A percentile compares a stretch with the other conserved stretches of the same genome.
Evolutionary conservation across 1,139 yeast species (phyloP).

Genomic region (Pichia sp.): DNA sequence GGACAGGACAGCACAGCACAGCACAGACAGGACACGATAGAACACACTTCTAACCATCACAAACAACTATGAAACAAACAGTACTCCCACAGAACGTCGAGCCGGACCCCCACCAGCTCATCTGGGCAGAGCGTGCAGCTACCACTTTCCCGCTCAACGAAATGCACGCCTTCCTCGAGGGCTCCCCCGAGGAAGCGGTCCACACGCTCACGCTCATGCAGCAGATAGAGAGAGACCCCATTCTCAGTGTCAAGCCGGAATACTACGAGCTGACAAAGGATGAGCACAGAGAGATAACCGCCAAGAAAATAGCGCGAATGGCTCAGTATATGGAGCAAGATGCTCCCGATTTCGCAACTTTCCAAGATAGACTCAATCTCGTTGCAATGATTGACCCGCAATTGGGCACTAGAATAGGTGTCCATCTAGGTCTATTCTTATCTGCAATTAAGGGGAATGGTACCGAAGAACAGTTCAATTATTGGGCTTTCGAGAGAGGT

Average conservation of each 20-base stretch:
- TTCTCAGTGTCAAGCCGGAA: slow-evolving; percentile 33
- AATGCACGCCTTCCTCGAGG: slow-evolving; percentile 45
- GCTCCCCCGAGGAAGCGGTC: slow-evolving; percentile 33
- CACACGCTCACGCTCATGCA: slow-evolving; percentile 33
- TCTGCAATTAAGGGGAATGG: slow-evolving; percentile 45
- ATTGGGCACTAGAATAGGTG: slow-evolving; percentile 42
- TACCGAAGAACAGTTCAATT: slow-evolving; percentile 47
- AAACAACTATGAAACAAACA: slow-evolving; percentile 16
- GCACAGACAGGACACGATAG: neutral
- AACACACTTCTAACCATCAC: neutral
- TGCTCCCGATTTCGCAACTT: slow-evolving; percentile 29
- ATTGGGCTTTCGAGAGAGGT: slow-evolving; percentile 73
- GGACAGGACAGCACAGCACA: neutral
- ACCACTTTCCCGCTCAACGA: slow-evolving; percentile 35
- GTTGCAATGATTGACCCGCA: slow-evolving; percentile 45
- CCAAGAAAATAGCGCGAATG: slow-evolving; percentile 37
- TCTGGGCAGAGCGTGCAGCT: slow-evolving; percentile 33
- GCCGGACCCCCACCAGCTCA: slow-evolving; percentile 35
- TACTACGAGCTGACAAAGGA: slow-evolving; percentile 37
- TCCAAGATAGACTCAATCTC: slow-evolving; percentile 36
- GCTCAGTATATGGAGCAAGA: slow-evolving; percentile 40
- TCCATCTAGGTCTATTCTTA: slow-evolving; percentile 44
- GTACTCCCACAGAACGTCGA: slow-evolving; percentile 19
- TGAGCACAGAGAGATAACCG: slow-evolving; percentile 40
- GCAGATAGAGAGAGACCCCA: slow-evolving; percentile 46